Base-by-base conservation (phyloP, 1,139 yeast species). In the Lodderomyces pseudojiufengensis region DNA sequence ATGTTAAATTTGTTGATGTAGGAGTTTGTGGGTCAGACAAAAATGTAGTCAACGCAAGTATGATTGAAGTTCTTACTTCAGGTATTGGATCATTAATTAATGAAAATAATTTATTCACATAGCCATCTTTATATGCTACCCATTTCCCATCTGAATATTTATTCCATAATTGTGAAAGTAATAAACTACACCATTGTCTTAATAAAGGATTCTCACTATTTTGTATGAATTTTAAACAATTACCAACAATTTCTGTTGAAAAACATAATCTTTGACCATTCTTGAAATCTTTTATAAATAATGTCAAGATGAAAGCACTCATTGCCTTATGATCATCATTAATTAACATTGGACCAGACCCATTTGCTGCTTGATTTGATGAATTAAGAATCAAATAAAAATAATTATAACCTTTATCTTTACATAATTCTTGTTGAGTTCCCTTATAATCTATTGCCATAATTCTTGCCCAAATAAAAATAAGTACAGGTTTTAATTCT, bases 401-500 rank as follows among this genome's bases (percentile, higher is more conserved):
- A 57, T 92, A 94, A 49, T 81, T 80, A 58, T 80, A 92, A 0
- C 97, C 97, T 51, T 83, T 84, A 52, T 92, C 97, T 50, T 90
- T 88, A 47, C 94, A 76, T 29, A 92, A 70, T 52, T 92, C 99
- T 46, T 84, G 88, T 54, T 94, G 98, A 2, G 96, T 88, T 49
- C 85, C 84, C 44, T 78, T 76, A 53, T 84, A 83, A 57, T 92
- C 97, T 15, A 92, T 95, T 3, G 97, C 94, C 95, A 92, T 86
- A 18, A 92, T 87, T 47, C 98, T 70, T 0, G 97, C 96, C 99
- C 99, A 92, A 40, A 92, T 92, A 50, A 90, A 94, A 1, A 94
- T 92, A 41, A 92, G 63, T 3, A 92, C 96, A 0, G 98, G 97
- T 51, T 88, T 88, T 42, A 94, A 67, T 51, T 94, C 98, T 27